Evolutionary conservation across 305 asterid genomes (phyloP), one percentile per base, ranked within the genome.

Genomic region (Ilex paraguariensis): DNA sequence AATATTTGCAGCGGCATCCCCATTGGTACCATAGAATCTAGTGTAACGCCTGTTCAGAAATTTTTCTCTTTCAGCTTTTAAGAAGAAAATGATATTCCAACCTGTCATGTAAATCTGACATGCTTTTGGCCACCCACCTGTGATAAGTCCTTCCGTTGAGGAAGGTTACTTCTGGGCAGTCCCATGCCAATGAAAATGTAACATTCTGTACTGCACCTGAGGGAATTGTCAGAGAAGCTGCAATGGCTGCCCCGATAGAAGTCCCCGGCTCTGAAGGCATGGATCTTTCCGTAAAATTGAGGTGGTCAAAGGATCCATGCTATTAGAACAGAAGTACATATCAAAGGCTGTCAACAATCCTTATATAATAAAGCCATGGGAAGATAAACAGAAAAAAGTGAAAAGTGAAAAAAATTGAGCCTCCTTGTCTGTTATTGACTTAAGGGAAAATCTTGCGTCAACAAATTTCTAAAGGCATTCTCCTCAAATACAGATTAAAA

Each of bases 251-350:
- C 70, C 99, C 99, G 66, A 83, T 73, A 57, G 74, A 67, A 48
- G 95, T 77, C 64, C 94, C 95, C 46, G 84, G 83, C 66, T 86
- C 87, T 75, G 97, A 87, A 73, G 97, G 96, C 77, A 42, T 67
- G 42, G 92, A 83, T 66, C 69, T 78, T 67, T 83, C 93, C 69
- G 81, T 88, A 71, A 77, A 72, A 50, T 77, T 79, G 50, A 88
- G 85, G 85, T 69, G 84, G 74, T 88, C 88, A 67, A 94, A 94
- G 59, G 97, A 94, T 79, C 97, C 97, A 66, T 68, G 87, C 97
- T 94, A 75, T 64, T 60, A 72, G 49, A 72, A 75, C 14, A 65
- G 45, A 70, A 78, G 57, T 30, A 54, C 61, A 59, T 61, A 69
- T 66, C 64, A 57, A 69, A 82, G 65, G 63, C 70, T 45, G 63